phyloP scores from a whole-genome alignment of 2,329 filamentous ascomycete species.

The Celoporthe dispersa region DNA sequence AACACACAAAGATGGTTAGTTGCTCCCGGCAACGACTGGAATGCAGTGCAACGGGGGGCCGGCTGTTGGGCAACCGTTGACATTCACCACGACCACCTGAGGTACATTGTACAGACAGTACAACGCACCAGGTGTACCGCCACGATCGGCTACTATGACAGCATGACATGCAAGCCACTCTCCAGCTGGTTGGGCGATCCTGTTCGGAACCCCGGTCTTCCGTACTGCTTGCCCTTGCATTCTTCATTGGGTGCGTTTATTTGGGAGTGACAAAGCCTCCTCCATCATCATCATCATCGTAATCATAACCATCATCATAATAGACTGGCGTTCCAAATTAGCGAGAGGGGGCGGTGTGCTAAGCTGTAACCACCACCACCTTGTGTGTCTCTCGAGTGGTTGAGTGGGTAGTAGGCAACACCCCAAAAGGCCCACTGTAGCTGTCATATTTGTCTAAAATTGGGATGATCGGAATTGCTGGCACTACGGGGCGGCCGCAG shows the following conservation, averaged over 20 bases:
- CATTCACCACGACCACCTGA: neutral
- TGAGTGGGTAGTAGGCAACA: neutral
- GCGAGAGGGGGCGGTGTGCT: slow-evolving; percentile 1
- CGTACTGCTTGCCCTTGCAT: neutral
- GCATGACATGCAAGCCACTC: slow-evolving; percentile 1
- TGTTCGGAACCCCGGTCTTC: neutral
- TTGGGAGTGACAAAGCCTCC: neutral
- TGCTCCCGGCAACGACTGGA: slow-evolving; percentile 4
- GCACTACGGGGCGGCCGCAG: neutral
- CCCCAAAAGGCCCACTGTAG: slow-evolving; percentile 1
- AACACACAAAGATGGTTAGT: neutral
- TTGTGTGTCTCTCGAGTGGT: neutral
- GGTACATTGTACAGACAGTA: neutral
- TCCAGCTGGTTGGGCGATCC: neutral
- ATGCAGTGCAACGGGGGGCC: neutral
- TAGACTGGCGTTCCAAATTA: slow-evolving; percentile 3
- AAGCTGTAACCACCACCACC: neutral
- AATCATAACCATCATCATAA: neutral
- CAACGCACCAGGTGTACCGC: neutral
- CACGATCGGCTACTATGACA: neutral
- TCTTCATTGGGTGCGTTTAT: neutral
- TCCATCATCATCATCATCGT: neutral
- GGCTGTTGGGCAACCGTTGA: neutral
- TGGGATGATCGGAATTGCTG: neutral
- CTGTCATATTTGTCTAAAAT: slow-evolving; percentile 13